These are phyloP conservation scores for Xanthoconium separans DNA, from an alignment of 1,284 basidiomycete genomes.

Conservation along the genomic window DNA sequence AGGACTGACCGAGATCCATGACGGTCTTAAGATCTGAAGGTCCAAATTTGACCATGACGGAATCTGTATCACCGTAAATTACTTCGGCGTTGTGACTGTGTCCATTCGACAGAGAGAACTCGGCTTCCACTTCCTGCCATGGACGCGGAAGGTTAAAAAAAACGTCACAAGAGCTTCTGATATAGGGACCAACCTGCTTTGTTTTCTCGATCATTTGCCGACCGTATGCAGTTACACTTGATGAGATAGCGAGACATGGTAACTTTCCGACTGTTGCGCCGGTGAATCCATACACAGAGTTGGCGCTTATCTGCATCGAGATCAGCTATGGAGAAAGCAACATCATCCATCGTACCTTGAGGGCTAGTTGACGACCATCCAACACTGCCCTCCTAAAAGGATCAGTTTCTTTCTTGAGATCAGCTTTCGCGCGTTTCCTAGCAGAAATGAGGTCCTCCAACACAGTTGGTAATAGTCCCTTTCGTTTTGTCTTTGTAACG, in stretches of 20 bases:
- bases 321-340: background rate
- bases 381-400: constrained; percentile 93
- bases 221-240: constrained; percentile 90
- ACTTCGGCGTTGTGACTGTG: constrained; percentile 85
- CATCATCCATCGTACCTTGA: constrained; percentile 62
- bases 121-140: constrained; percentile 78
- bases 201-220: constrained; percentile 98
- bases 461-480: constrained; percentile 88
- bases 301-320: constrained; percentile 79
- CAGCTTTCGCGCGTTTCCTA: constrained; percentile 89
- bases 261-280: constrained; percentile 94
- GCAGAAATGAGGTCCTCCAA: constrained; percentile 90
- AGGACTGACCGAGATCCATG: constrained; percentile 77
- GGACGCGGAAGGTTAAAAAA: background rate
- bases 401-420: constrained; percentile 93
- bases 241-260: constrained; percentile 91
- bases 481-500: constrained; percentile 68
- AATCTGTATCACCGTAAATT: constrained; percentile 97
- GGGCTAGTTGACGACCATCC: constrained; percentile 90
- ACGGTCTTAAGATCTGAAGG: constrained; percentile 81
- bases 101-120: constrained; percentile 85
- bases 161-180: background rate
- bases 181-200: constrained; percentile 59
- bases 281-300: constrained; percentile 97
- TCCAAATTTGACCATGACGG: constrained; percentile 96